Percentiles rank a stretch among this genome's conserved stretches.
Conservation (phyloP, 2,329 filamentous ascomycete genomes). For the Purpureocillium lavendulum region DNA sequence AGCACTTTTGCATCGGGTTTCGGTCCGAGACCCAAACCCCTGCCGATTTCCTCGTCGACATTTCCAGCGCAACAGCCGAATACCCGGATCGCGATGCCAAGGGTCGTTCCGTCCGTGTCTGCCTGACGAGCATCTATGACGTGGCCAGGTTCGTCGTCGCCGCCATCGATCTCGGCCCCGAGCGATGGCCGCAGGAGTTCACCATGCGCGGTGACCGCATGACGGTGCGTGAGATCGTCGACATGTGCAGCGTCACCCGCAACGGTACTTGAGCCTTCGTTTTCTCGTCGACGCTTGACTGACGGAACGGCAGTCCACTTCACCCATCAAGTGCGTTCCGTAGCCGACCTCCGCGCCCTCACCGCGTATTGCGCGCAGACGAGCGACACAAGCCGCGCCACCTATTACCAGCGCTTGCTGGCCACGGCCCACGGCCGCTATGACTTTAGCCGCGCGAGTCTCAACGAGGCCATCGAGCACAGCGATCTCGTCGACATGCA, state of each 20-base stretch:
- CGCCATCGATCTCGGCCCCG: slow-evolving; percentile 53
- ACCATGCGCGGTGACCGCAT: slow-evolving; percentile 60
- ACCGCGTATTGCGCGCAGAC: slow-evolving; percentile 34
- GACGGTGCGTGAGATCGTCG: slow-evolving; percentile 50
- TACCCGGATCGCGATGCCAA: slow-evolving; percentile 47
- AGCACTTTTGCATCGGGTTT: slow-evolving; percentile 47
- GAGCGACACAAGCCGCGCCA: slow-evolving; percentile 39
- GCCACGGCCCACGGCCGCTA: slow-evolving; percentile 63
- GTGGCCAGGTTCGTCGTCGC: slow-evolving; percentile 63
- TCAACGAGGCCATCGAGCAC: slow-evolving; percentile 42
- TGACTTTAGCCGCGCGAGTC: slow-evolving; percentile 50
- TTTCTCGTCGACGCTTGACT: too few relatives aligned
- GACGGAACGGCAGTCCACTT: slow-evolving; percentile 25
- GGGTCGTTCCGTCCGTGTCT: slow-evolving; percentile 46
- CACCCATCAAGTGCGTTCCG: slow-evolving; percentile 26
- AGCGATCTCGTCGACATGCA: slow-evolving; percentile 30
- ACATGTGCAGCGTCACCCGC: slow-evolving; percentile 38
- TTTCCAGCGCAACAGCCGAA: slow-evolving; percentile 48
- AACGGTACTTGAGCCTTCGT: slow-evolving; percentile 24
- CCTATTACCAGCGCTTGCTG: slow-evolving; percentile 52
- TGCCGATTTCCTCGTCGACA: slow-evolving; percentile 59
- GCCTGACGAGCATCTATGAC: slow-evolving; percentile 62
- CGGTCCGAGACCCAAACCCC: slow-evolving; percentile 45
- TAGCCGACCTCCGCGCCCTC: slow-evolving; percentile 30
- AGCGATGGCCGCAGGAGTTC: slow-evolving; percentile 60